Evolutionary conservation across 2,329 filamentous ascomycete species (phyloP).

Genomic region (Fusarium illudens): DNA sequence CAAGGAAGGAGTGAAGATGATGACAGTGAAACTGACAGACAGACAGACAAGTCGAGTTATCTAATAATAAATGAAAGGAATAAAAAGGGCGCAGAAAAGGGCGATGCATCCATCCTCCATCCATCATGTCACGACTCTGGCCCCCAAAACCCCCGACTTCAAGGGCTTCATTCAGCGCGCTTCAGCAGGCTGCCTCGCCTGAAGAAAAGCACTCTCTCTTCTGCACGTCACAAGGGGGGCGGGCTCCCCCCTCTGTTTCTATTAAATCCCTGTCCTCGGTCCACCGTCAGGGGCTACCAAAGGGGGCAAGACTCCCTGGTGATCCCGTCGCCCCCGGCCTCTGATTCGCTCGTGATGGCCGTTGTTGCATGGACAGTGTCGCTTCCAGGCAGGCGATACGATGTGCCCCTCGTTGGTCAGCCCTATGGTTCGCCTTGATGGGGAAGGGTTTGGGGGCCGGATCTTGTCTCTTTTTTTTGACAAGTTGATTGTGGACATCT

Average conservation of each 20-base stretch:
- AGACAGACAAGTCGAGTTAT: neutral
- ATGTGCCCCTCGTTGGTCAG: conserved; percentile 27
- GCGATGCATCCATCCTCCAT: neutral
- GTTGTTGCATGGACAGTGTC: conserved; percentile 43
- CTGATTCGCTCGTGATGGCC: conserved; percentile 46
- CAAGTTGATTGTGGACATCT: neutral
- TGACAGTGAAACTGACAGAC: neutral
- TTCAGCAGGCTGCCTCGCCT: conserved; percentile 22
- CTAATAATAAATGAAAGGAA: conserved; percentile 23
- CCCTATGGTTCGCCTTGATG: conserved; percentile 32
- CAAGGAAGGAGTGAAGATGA: conserved; percentile 15
- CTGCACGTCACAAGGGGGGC: conserved; percentile 25
- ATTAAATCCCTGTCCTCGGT: neutral
- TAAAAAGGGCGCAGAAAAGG: neutral
- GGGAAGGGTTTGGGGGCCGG: neutral
- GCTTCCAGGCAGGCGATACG: conserved; percentile 39
- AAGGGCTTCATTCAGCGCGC: neutral
- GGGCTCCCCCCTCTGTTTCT: conserved; percentile 14
- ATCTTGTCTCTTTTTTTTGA: neutral
- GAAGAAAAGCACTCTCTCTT: neutral
- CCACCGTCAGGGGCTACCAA: conserved; percentile 28
- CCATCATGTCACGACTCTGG: neutral
- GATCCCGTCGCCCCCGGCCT: conserved; percentile 8
- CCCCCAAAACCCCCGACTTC: conserved; percentile 6
- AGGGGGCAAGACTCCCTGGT: conserved; percentile 1